Conservation (phyloP, 148 eudicot genomes). For the Fagopyrum esculentum region DNA sequence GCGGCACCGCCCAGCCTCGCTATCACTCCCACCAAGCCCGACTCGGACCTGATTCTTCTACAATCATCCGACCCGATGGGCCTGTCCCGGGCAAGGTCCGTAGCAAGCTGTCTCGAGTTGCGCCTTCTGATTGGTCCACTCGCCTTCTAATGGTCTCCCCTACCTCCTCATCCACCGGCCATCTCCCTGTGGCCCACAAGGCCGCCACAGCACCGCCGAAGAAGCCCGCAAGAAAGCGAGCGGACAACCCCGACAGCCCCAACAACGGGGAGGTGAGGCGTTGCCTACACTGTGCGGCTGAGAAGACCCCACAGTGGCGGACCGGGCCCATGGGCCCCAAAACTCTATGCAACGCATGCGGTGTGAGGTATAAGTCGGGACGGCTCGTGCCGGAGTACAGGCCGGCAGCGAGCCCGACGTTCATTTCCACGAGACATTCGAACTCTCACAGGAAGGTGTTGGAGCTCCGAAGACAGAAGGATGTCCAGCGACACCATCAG, state of each 20-base stretch:
- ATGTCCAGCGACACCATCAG: slow-evolving; percentile 19
- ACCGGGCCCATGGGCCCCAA: slow-evolving; percentile 96
- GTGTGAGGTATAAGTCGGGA: slow-evolving; percentile 96
- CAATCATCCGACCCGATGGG: slow-evolving; percentile 35
- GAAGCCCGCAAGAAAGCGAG: slow-evolving; percentile 23
- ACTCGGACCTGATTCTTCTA: slow-evolving; percentile 12
- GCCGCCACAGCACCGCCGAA: slow-evolving; percentile 3
- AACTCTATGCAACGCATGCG: slow-evolving; percentile 88
- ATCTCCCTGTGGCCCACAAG: slow-evolving; percentile 10
- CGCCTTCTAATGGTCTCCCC: slow-evolving; percentile 58
- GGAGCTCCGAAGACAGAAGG: slow-evolving; percentile 86
- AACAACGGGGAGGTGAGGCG: slow-evolving; percentile 21
- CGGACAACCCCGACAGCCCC: background rate
- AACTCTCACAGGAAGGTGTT: slow-evolving; percentile 92
- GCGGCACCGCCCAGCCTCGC: slow-evolving; percentile 11
- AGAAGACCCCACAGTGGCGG: slow-evolving; percentile 97
- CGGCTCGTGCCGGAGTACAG: slow-evolving; percentile 89
- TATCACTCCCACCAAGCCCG: background rate
- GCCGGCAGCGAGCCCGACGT: slow-evolving; percentile 96
- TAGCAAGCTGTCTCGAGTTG: slow-evolving; percentile 86
- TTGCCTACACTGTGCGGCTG: slow-evolving; percentile 86
- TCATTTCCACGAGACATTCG: slow-evolving; percentile 67
- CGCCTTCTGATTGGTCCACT: slow-evolving; percentile 93
- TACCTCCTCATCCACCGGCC: slow-evolving; percentile 14
- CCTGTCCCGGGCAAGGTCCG: slow-evolving; percentile 86